phyloP scores from a whole-genome alignment of 176 grass and related monocot species.

The Otatea glauca region DNA sequence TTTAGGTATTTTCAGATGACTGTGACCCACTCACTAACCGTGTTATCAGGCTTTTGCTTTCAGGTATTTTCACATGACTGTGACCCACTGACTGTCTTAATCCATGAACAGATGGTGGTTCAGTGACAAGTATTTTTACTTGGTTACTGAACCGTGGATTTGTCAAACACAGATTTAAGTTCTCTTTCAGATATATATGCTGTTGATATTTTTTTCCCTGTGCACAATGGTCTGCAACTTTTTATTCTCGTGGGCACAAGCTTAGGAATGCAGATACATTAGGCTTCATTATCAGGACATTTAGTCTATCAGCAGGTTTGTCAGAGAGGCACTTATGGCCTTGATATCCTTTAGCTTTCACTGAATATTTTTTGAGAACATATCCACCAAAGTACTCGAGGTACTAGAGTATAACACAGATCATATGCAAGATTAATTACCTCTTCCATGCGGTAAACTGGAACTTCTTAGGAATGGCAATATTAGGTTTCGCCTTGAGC shows the following conservation, averaged over 20 bases:
- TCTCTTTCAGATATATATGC: background rate
- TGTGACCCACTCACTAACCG: background rate
- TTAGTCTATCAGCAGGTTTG: background rate
- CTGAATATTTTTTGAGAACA: background rate
- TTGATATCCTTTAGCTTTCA: constrained; percentile 8
- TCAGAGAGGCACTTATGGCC: background rate
- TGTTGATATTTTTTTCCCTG: background rate
- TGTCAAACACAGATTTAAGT: too few species aligned
- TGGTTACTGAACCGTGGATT: constrained; percentile 10
- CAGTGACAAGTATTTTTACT: constrained; percentile 15
- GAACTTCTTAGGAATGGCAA: constrained; percentile 43
- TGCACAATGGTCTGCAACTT: background rate
- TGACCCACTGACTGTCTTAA: background rate
- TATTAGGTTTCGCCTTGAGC: constrained; percentile 39
- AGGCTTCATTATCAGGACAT: background rate
- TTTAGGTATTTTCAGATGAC: constrained; percentile 19
- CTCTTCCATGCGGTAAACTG: constrained; percentile 41
- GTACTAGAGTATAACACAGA: background rate
- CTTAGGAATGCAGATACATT: background rate
- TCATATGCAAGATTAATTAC: constrained; percentile 28
- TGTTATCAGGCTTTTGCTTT: too few species aligned
- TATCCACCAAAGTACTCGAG: background rate
- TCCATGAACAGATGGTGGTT: background rate
- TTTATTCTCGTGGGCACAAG: background rate
- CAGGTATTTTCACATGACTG: too few species aligned